Evolutionary conservation across 768 basidiomycete genomes (phyloP).

Genomic region (Baorangia bicolor): DNA sequence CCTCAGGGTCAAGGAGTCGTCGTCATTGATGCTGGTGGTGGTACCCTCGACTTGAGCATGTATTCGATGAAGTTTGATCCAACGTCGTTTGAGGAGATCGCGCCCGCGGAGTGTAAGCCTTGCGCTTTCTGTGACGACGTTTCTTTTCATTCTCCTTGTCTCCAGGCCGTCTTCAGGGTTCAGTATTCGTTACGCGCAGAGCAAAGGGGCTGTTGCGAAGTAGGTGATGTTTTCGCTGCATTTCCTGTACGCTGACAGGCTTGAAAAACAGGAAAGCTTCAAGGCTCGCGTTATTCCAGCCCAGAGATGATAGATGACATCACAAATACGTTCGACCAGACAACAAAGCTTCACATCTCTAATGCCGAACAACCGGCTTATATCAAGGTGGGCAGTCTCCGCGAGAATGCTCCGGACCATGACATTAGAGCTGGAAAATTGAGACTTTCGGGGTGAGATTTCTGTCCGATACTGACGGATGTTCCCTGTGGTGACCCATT

Average conservation of each 20-base stretch:
- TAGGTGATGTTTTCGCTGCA: constrained; percentile 7
- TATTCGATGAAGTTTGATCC: constrained; percentile 37
- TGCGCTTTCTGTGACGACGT: not conserved
- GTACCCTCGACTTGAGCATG: constrained; percentile 40
- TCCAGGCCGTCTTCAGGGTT: constrained; percentile 39
- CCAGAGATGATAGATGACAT: constrained; percentile 33
- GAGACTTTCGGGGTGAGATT: constrained; percentile 32
- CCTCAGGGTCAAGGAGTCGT: constrained; percentile 35
- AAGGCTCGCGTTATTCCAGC: constrained; percentile 26
- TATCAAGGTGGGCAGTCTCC: constrained; percentile 38
- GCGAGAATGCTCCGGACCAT: constrained; percentile 31
- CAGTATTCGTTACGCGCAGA: constrained; percentile 35
- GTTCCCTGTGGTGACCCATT: not conserved
- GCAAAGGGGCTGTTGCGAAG: constrained; percentile 33
- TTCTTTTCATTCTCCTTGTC: not conserved
- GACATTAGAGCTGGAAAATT: constrained; percentile 36
- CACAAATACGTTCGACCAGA: constrained; percentile 34
- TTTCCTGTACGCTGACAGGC: not conserved
- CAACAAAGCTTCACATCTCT: constrained; percentile 40
- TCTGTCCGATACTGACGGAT: not conserved
- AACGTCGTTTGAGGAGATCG: constrained; percentile 37
- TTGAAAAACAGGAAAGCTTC: constrained; percentile 22
- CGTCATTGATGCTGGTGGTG: constrained; percentile 50
- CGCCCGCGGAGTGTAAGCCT: constrained; percentile 30
- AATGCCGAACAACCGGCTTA: constrained; percentile 33